These are phyloP conservation scores for Anthostomella pinea DNA, from an alignment of 2,329 filamentous ascomycete species.

Conservation along the genomic window DNA sequence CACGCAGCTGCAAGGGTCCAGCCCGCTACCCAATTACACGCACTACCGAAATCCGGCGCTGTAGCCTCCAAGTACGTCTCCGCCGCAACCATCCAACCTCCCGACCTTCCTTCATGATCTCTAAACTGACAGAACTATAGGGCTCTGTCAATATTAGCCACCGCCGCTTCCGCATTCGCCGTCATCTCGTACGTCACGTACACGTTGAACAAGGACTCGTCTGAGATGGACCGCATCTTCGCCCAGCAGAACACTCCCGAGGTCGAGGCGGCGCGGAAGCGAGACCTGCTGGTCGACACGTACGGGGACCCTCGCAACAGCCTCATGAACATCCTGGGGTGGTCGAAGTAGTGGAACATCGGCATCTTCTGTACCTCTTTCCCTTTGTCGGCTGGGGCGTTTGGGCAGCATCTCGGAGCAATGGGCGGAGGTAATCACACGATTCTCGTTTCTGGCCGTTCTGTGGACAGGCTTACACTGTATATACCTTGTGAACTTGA, in stretches of 20 bases:
- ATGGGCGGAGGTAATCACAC: too few relatives aligned
- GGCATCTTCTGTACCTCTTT: too few relatives aligned
- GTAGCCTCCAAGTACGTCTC: slow-evolving; percentile 20
- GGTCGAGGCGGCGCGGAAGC: slow-evolving; percentile 25
- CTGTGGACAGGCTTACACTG: too few relatives aligned
- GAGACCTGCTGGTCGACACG: slow-evolving; percentile 21
- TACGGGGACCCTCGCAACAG: slow-evolving; percentile 31
- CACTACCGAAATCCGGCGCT: slow-evolving; percentile 17
- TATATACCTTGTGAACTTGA: too few relatives aligned
- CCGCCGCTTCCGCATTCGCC: slow-evolving; percentile 15
- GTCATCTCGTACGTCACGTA: slow-evolving; percentile 23
- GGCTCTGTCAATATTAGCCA: slow-evolving; percentile 12
- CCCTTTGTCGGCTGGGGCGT: too few relatives aligned
- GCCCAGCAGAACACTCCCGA: slow-evolving; percentile 32
- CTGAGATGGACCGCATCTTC: slow-evolving; percentile 28
- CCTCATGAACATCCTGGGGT: slow-evolving; percentile 30
- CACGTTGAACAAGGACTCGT: slow-evolving; percentile 21
- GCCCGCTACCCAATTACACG: slow-evolving; percentile 4
- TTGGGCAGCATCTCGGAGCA: too few relatives aligned
- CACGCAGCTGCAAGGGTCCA: slow-evolving; percentile 19
- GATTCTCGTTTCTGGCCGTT: too few relatives aligned
- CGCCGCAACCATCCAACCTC: too few relatives aligned
- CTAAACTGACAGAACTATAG: too few relatives aligned
- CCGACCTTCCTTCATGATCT: too few relatives aligned
- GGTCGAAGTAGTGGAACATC: too few relatives aligned